Conservation (phyloP, 2,329 filamentous ascomycete species). For the Epicoccum sorghinum region DNA sequence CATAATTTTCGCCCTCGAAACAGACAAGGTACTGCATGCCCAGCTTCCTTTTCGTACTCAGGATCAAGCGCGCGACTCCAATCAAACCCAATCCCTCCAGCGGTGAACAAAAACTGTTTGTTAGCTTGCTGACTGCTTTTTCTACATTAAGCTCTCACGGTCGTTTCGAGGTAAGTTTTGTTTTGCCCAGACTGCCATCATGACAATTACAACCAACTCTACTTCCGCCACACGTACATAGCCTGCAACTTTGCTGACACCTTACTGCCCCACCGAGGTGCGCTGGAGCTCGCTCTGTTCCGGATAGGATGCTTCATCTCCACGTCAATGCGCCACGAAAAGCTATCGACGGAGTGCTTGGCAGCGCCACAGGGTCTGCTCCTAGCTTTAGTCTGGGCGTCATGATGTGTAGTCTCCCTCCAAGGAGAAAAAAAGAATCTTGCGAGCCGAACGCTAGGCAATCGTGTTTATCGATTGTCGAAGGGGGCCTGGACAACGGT, state of each 20-base stretch:
- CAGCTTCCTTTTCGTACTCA: slow-evolving; percentile 3
- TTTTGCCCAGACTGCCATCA: neutral
- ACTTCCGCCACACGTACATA: neutral
- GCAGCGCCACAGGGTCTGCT: neutral
- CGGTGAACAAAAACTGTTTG: neutral
- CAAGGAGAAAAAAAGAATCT: neutral
- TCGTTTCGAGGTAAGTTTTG: neutral
- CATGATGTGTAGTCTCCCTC: neutral
- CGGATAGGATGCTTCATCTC: slow-evolving; percentile 4
- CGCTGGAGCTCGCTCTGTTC: neutral
- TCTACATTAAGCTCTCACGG: neutral
- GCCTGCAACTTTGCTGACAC: neutral
- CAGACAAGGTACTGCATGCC: slow-evolving; percentile 2
- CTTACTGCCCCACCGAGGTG: slow-evolving; percentile 3
- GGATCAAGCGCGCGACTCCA: neutral
- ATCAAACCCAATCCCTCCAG: neutral
- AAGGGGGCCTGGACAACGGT: neutral
- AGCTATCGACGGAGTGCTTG: neutral
- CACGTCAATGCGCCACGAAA: neutral
- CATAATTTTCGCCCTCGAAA: neutral
- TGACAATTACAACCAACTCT: neutral
- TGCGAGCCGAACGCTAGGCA: slow-evolving; percentile 3
- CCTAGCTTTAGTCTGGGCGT: neutral
- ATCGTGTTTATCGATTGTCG: slow-evolving; percentile 6
- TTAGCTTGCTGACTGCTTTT: slow-evolving; percentile 6